Percentiles rank a stretch among this genome's conserved stretches.
Evolutionary conservation across 306 rosid genomes (phyloP).

Genomic region (Malus sieversii): DNA sequence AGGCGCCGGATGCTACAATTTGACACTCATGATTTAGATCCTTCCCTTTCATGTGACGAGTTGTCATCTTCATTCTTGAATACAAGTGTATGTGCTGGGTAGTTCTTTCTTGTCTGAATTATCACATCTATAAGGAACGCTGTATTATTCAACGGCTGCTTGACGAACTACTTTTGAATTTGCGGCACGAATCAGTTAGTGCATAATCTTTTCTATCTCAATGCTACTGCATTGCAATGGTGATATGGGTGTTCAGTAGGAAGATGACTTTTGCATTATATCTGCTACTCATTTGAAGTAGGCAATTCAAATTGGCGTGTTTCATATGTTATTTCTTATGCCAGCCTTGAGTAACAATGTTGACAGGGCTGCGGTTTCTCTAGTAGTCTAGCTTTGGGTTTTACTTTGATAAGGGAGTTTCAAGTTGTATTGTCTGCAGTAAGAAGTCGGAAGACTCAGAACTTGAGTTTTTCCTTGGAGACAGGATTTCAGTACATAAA

Average conservation of each 20-base stretch:
- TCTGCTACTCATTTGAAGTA: not conserved
- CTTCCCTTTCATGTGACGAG: constrained; percentile 35
- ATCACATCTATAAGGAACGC: not conserved
- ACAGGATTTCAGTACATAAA: constrained; percentile 6
- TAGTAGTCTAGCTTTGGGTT: not conserved
- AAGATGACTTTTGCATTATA: not conserved
- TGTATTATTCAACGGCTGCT: not conserved
- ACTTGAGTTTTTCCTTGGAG: not conserved
- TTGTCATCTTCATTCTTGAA: constrained; percentile 43
- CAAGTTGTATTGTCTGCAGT: not conserved
- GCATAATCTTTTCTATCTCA: not conserved
- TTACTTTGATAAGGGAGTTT: not conserved
- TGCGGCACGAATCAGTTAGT: not conserved
- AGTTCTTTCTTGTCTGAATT: constrained; percentile 17
- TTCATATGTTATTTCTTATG: not conserved
- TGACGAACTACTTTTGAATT: not conserved
- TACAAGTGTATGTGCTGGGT: constrained; percentile 47
- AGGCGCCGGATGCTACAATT: constrained; percentile 85
- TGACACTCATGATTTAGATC: constrained; percentile 29
- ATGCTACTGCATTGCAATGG: not conserved
- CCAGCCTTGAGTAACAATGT: not conserved
- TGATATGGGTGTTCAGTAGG: not conserved
- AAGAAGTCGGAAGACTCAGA: not conserved
- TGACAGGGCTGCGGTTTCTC: not conserved
- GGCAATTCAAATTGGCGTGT: not conserved